These are phyloP conservation scores for Psilocybe cyanescens DNA, from an alignment of 768 basidiomycete species.

Conservation along the genomic window DNA sequence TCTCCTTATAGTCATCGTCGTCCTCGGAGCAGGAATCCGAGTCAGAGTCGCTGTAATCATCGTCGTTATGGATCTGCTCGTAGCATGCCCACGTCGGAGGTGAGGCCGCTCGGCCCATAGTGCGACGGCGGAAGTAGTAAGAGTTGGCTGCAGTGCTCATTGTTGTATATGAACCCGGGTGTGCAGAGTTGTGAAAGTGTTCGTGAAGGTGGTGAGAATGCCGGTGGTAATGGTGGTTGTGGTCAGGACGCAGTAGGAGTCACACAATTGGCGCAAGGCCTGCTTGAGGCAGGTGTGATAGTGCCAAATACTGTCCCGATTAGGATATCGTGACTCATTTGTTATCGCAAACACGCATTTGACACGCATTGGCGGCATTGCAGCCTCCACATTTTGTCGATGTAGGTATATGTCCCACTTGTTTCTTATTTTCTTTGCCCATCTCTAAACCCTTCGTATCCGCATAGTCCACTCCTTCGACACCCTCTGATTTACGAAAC, in stretches of 20 bases:
- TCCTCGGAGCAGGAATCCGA: constrained; percentile 73
- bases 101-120: constrained; percentile 79
- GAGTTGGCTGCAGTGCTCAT: constrained; percentile 46
- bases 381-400: no score
- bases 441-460: no score
- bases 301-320: neutral
- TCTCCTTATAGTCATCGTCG: constrained; percentile 59
- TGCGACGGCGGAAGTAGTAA: constrained; percentile 68
- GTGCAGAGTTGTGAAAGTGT: constrained; percentile 2
- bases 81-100: constrained; percentile 91
- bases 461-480: no score
- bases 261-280: constrained; percentile 6
- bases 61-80: constrained; percentile 82
- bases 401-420: no score
- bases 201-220: neutral
- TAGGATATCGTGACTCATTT: constrained; percentile 8
- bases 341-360: neutral
- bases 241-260: constrained; percentile 6
- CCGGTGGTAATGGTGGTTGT: constrained; percentile 5
- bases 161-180: constrained; percentile 12
- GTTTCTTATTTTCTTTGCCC: no score
- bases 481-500: no score
- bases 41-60: constrained; percentile 58
- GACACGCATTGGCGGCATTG: neutral
- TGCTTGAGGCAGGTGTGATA: constrained; percentile 11